A percentile compares a stretch with the other conserved stretches of the same genome.
Conservation (phyloP, 2,329 filamentous ascomycete genomes). For the Aurifilum marmelostoma region DNA sequence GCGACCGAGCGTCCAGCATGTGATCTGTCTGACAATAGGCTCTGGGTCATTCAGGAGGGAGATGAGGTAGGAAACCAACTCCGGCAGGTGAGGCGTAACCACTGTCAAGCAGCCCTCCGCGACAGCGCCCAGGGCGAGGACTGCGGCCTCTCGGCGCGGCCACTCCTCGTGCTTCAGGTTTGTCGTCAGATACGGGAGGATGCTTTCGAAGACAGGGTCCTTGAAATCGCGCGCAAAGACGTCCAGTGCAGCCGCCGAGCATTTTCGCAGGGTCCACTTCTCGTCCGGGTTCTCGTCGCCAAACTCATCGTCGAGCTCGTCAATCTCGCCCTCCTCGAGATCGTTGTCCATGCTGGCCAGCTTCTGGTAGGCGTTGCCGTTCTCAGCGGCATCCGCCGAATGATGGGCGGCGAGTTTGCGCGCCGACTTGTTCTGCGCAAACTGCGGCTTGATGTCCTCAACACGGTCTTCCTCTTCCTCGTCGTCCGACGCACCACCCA, state of each 20-base stretch:
- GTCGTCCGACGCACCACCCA: constrained; percentile 85
- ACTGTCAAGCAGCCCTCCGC: constrained; percentile 92
- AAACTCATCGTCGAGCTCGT: constrained; percentile 71
- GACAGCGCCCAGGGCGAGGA: constrained; percentile 90
- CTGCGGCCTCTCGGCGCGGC: constrained; percentile 90
- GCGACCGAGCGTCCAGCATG: constrained; percentile 93
- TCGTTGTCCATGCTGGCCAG: constrained; percentile 69
- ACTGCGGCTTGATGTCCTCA: constrained; percentile 90
- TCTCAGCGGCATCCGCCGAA: constrained; percentile 55
- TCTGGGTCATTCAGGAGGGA: constrained; percentile 82
- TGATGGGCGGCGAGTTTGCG: constrained; percentile 57
- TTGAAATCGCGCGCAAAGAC: constrained; percentile 92
- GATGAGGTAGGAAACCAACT: constrained; percentile 88
- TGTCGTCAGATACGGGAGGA: constrained; percentile 87
- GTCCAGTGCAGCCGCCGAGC: constrained; percentile 92
- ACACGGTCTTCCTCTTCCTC: constrained; percentile 88
- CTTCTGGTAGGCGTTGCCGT: constrained; percentile 60
- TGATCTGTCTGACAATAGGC: constrained; percentile 93
- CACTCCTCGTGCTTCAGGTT: constrained; percentile 89
- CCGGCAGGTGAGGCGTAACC: constrained; percentile 86
- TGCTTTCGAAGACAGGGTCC: constrained; percentile 84
- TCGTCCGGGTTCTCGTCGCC: constrained; percentile 86
- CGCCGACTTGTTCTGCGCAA: constrained; percentile 71
- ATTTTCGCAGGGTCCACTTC: constrained; percentile 94
- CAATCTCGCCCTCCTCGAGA: constrained; percentile 86